Conservation (phyloP, 352 stramenopile species). For the Phytophthora cryptogea region DNA sequence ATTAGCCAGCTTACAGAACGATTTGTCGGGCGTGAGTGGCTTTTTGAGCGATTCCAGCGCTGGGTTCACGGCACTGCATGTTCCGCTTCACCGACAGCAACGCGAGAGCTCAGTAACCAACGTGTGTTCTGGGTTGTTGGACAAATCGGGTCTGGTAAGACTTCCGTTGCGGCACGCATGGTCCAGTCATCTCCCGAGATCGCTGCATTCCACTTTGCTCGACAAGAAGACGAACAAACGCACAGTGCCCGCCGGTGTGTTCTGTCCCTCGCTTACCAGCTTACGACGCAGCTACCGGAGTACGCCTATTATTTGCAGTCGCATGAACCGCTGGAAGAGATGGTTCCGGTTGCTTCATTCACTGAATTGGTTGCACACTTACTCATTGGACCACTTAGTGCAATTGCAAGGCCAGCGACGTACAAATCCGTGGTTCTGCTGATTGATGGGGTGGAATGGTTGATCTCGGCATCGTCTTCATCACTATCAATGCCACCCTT, state of each 20-base stretch:
- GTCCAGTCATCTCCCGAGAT: conserved; percentile 73
- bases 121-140: conserved; percentile 78
- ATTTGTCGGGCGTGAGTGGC: conserved; percentile 67
- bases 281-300: conserved; percentile 74
- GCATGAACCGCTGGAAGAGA: conserved; percentile 72
- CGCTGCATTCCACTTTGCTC: conserved; percentile 72
- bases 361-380: conserved; percentile 52
- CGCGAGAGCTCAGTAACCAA: conserved; percentile 13
- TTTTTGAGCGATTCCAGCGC: conserved; percentile 49
- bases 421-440: conserved; percentile 65
- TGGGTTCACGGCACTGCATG: conserved; percentile 48
- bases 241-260: conserved; percentile 65
- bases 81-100: background rate
- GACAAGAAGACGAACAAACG: conserved; percentile 80
- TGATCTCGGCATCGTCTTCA: conserved; percentile 31
- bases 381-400: conserved; percentile 65
- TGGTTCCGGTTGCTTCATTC: conserved; percentile 76
- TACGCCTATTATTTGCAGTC: conserved; percentile 71
- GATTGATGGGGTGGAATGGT: conserved; percentile 69
- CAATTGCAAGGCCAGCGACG: conserved; percentile 56
- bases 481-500: conserved; percentile 22
- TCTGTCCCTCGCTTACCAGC: conserved; percentile 71
- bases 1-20: conserved; percentile 72
- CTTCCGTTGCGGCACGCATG: conserved; percentile 62
- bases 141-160: conserved; percentile 75